Evolutionary conservation across 2,329 filamentous ascomycete genomes (phyloP).

Genomic region (Colletotrichum chlorophyti): DNA sequence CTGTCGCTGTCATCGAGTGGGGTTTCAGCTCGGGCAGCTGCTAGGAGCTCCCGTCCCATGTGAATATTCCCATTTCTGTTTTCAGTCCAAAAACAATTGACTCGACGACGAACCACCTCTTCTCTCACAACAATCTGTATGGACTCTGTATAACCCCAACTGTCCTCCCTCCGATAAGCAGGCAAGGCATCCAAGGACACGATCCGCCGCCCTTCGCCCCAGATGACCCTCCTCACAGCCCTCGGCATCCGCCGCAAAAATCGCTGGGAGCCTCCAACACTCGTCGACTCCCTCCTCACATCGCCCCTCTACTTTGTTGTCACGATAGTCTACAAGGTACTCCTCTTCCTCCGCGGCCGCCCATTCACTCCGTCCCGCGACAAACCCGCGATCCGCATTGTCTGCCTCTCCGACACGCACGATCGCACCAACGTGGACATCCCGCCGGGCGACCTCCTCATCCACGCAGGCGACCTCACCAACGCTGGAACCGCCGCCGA

Average conservation of each 20-base stretch:
- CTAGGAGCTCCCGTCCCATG: slow-evolving; percentile 21
- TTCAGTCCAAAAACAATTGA: too few relatives aligned
- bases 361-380: slow-evolving; percentile 65
- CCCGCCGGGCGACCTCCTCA: slow-evolving; percentile 81
- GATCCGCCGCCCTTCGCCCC: neutral
- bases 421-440: slow-evolving; percentile 64
- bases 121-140: slow-evolving; percentile 1
- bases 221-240: slow-evolving; percentile 52
- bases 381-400: slow-evolving; percentile 70
- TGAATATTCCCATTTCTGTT: too few relatives aligned
- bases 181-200: neutral
- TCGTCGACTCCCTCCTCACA: slow-evolving; percentile 68
- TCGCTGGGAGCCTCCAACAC: slow-evolving; percentile 56
- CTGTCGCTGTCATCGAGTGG: slow-evolving; percentile 24
- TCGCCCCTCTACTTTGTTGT: slow-evolving; percentile 73
- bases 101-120: too few relatives aligned
- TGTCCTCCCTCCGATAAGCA: neutral
- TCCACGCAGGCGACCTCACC: slow-evolving; percentile 88
- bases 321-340: slow-evolving; percentile 66
- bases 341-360: slow-evolving; percentile 72
- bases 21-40: slow-evolving; percentile 20
- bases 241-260: slow-evolving; percentile 56
- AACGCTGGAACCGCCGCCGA: slow-evolving; percentile 74
- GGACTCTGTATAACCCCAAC: slow-evolving; percentile 8
- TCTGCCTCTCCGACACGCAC: slow-evolving; percentile 93